Conservation (phyloP, 108 stramenopile species). For the Tribonema minus region DNA sequence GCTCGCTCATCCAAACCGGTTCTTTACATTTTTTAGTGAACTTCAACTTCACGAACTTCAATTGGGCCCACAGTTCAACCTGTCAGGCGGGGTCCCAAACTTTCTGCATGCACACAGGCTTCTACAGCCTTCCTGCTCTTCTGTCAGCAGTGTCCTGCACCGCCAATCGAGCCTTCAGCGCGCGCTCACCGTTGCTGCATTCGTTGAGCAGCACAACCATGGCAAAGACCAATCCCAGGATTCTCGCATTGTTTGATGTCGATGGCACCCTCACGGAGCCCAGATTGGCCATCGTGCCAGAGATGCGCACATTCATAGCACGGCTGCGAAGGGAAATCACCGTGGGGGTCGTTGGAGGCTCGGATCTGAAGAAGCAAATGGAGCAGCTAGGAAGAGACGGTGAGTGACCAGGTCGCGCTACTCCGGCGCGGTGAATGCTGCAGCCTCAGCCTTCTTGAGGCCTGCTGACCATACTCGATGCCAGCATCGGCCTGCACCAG, state of each 20-base stretch:
- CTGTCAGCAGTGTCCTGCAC: neutral
- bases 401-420: too few species aligned
- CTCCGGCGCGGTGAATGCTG: too few species aligned
- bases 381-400: constrained; percentile 92
- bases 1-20: neutral
- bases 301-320: constrained; percentile 82
- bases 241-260: constrained; percentile 94
- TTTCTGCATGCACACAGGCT: neutral
- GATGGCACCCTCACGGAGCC: constrained; percentile 98
- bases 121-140: neutral
- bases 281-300: constrained; percentile 74
- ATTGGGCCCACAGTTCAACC: neutral
- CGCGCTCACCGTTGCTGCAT: too few species aligned
- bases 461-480: too few species aligned
- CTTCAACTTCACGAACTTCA: neutral
- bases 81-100: neutral
- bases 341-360: constrained; percentile 97
- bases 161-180: too few species aligned
- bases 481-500: too few species aligned
- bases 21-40: neutral
- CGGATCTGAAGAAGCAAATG: constrained; percentile 94
- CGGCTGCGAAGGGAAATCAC: constrained; percentile 80
- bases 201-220: too few species aligned
- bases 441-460: too few species aligned
- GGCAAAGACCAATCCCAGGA: constrained; percentile 48